These are phyloP conservation scores for Ilex paraguariensis DNA, from an alignment of 305 asterid species.

Conservation along the genomic window DNA sequence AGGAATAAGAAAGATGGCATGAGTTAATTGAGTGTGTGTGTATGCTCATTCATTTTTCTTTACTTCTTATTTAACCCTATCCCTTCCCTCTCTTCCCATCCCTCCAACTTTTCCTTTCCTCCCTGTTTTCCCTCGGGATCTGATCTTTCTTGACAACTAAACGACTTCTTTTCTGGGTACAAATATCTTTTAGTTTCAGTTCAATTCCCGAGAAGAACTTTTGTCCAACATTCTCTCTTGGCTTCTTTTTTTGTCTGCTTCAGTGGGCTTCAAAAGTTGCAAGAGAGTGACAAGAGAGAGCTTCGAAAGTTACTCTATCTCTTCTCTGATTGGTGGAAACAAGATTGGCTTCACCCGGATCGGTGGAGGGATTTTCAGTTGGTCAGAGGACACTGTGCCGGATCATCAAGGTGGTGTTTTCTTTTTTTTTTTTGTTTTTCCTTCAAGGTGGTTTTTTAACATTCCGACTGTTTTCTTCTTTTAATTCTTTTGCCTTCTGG, in stretches of 20 bases:
- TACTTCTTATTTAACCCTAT: slow-evolving; percentile 11
- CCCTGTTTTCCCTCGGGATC: slow-evolving; percentile 34
- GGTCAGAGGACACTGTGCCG: background rate
- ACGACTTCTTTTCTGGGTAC: slow-evolving; percentile 17
- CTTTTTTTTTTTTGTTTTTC: too few species aligned
- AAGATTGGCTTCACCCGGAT: slow-evolving; percentile 13
- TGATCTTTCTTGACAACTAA: slow-evolving; percentile 29
- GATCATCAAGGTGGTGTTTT: slow-evolving; percentile 23
- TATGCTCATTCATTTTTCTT: slow-evolving; percentile 6
- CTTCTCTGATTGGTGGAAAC: slow-evolving; percentile 8
- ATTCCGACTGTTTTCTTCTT: slow-evolving; percentile 5
- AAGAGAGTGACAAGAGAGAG: slow-evolving; percentile 16
- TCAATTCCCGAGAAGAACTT: slow-evolving; percentile 48
- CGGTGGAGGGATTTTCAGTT: slow-evolving; percentile 14
- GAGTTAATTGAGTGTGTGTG: background rate
- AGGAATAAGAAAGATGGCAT: background rate
- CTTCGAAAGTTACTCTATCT: background rate
- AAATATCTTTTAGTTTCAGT: slow-evolving; percentile 9
- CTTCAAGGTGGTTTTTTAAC: slow-evolving; percentile 21
- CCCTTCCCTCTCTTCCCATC: slow-evolving; percentile 12
- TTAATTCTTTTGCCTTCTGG: background rate
- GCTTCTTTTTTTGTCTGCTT: slow-evolving; percentile 26
- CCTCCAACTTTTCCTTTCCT: slow-evolving; percentile 4
- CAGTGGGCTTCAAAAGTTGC: slow-evolving; percentile 25
- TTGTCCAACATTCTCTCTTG: slow-evolving; percentile 18